A percentile compares a stretch with the other conserved stretches of the same genome.
phyloP scores from a whole-genome alignment of 108 stramenopile species.

The Aurantiochytrium sp. region DNA sequence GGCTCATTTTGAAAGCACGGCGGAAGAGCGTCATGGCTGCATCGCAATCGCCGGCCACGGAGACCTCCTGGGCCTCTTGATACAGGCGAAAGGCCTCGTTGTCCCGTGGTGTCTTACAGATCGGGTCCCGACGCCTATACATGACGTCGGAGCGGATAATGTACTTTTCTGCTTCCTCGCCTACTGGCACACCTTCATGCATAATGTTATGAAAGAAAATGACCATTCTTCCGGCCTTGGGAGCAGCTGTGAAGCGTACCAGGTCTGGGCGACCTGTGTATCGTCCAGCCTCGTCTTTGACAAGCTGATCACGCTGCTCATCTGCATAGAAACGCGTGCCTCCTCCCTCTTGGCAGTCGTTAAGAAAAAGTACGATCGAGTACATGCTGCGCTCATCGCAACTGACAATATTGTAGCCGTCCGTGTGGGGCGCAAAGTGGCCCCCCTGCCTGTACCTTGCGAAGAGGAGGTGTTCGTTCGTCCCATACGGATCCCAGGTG shows the following conservation, averaged over 20 bases:
- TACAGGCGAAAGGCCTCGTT: conserved; percentile 20
- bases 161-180: neutral
- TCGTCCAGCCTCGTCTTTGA: neutral
- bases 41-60: neutral
- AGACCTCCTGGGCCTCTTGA: conserved; percentile 22
- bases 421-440: conserved; percentile 31
- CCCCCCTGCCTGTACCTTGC: conserved; percentile 18
- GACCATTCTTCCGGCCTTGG: conserved; percentile 21
- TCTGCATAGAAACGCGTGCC: conserved; percentile 27
- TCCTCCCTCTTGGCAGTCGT: neutral
- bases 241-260: conserved; percentile 9
- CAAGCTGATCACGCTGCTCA: neutral
- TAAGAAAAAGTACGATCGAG: conserved; percentile 21
- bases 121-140: neutral
- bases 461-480: conserved; percentile 18
- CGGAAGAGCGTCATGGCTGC: conserved; percentile 4
- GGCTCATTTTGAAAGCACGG: conserved; percentile 28
- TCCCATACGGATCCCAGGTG: conserved; percentile 20
- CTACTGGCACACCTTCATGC: conserved; percentile 21
- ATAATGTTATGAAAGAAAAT: conserved; percentile 25
- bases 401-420: conserved; percentile 20
- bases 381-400: conserved; percentile 24
- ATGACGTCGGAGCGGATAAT: conserved; percentile 33
- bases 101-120: conserved; percentile 17
- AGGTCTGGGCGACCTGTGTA: neutral